phyloP scores from a whole-genome alignment of 2,329 filamentous ascomycete species.

The Claviceps sp. region DNA sequence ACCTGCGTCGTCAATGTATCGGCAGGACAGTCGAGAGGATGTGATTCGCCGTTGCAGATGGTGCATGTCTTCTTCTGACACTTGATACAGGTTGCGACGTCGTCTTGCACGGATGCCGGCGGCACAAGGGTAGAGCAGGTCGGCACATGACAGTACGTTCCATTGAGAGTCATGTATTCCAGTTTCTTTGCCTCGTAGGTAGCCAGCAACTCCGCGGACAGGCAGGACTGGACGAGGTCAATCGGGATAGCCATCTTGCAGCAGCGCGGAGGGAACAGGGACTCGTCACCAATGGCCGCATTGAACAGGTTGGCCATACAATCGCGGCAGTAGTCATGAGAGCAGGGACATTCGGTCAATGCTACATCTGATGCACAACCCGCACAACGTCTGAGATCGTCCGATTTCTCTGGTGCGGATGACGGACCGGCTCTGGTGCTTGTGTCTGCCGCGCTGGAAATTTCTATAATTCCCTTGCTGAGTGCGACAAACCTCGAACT shows the following conservation, averaged over 20 bases:
- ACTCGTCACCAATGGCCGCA: slow-evolving; percentile 31
- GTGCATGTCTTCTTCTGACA: slow-evolving; percentile 34
- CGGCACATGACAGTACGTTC: slow-evolving; percentile 35
- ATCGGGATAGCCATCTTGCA: slow-evolving; percentile 30
- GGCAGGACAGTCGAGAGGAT: slow-evolving; percentile 33
- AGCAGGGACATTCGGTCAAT: slow-evolving; percentile 4
- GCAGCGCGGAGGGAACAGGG: slow-evolving; percentile 41
- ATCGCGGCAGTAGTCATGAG: slow-evolving; percentile 35
- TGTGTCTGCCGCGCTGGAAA: too few relatives aligned
- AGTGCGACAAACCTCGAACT: too few relatives aligned
- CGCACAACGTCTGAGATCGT: background rate
- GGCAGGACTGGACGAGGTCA: slow-evolving; percentile 17
- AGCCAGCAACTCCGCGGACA: slow-evolving; percentile 21
- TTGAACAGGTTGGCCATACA: slow-evolving; percentile 35
- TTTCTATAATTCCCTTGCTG: background rate
- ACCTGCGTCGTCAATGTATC: slow-evolving; percentile 27
- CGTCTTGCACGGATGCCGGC: slow-evolving; percentile 13
- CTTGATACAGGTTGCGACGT: slow-evolving; percentile 25
- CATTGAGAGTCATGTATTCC: slow-evolving; percentile 33
- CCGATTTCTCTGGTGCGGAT: too few relatives aligned
- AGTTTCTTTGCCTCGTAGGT: slow-evolving; percentile 29
- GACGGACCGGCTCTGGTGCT: too few relatives aligned
- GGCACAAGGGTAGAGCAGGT: slow-evolving; percentile 35
- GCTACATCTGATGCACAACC: background rate
- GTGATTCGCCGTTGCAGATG: slow-evolving; percentile 33